Percentiles rank a stretch among this genome's conserved stretches.
These are phyloP conservation scores for Suillus sp. DNA, from an alignment of 768 basidiomycete genomes.

Conservation along the genomic window DNA sequence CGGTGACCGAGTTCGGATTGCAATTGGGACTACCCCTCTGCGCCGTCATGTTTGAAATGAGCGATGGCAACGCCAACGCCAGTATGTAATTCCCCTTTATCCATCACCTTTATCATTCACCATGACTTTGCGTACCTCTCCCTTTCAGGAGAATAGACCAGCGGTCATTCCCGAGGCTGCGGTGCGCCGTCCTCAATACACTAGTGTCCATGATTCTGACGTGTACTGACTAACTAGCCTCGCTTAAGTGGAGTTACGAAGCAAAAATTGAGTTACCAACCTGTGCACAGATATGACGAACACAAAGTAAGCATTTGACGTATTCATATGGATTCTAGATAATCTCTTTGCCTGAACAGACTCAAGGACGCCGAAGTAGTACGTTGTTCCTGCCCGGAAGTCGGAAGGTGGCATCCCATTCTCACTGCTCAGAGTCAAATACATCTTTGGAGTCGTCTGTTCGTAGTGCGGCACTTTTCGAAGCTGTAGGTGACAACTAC, in stretches of 20 bases:
- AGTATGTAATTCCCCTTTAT: neutral
- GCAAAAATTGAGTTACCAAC: neutral
- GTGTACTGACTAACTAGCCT: neutral
- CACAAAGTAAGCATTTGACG: neutral
- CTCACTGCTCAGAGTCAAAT: neutral
- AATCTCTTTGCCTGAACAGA: neutral
- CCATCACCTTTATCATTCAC: neutral
- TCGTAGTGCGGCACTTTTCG: neutral
- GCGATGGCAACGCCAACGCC: neutral
- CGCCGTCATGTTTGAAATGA: constrained; percentile 1
- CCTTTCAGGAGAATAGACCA: neutral
- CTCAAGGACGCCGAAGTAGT: neutral
- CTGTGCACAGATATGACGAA: neutral
- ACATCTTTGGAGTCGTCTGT: neutral
- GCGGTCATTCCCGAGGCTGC: neutral
- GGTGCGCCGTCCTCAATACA: neutral
- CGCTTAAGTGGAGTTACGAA: neutral
- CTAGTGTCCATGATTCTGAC: neutral
- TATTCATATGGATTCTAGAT: neutral
- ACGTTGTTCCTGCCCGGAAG: neutral
- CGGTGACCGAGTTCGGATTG: too few relatives aligned
- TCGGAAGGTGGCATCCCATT: neutral
- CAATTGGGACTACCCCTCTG: neutral
- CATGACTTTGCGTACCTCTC: neutral
- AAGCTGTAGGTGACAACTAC: neutral